A percentile compares a stretch with the other conserved stretches of the same genome.
These are phyloP conservation scores for Scalesia atractyloides DNA, from an alignment of 129 eudicot genomes.

Conservation along the genomic window DNA sequence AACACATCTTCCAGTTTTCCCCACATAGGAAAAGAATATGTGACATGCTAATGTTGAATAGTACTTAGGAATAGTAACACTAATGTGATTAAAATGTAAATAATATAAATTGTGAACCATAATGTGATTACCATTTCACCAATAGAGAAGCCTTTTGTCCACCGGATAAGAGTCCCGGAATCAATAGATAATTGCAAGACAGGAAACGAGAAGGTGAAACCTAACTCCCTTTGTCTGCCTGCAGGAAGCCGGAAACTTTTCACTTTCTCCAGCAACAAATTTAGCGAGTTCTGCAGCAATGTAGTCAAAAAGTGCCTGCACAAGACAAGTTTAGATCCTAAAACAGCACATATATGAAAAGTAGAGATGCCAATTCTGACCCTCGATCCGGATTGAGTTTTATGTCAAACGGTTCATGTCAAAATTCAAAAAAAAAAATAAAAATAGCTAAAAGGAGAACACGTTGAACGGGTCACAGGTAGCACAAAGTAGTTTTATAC, in stretches of 20 bases:
- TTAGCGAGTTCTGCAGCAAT: conserved; percentile 78
- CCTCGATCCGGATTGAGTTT: background rate
- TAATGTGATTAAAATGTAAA: background rate
- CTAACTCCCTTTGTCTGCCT: conserved; percentile 80
- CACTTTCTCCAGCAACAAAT: conserved; percentile 68
- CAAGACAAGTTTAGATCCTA: conserved; percentile 19
- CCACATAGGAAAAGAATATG: background rate
- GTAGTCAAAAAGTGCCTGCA: conserved; percentile 87
- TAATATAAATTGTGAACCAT: background rate
- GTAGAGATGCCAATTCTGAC: background rate
- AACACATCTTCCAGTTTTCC: background rate
- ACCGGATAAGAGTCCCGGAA: conserved; percentile 80
- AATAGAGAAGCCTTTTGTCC: conserved; percentile 96
- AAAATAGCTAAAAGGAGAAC: background rate
- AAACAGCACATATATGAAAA: background rate
- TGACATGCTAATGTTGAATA: background rate
- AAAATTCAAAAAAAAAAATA: background rate
- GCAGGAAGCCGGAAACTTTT: conserved; percentile 54
- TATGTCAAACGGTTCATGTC: background rate
- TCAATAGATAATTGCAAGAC: conserved; percentile 87
- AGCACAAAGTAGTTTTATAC: background rate
- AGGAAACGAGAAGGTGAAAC: conserved; percentile 96
- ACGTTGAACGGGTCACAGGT: background rate
- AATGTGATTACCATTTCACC: conserved; percentile 52
- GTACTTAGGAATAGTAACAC: background rate